Conservation (phyloP, 2,329 filamentous ascomycete genomes). For the Pseudocercospora crystallina region DNA sequence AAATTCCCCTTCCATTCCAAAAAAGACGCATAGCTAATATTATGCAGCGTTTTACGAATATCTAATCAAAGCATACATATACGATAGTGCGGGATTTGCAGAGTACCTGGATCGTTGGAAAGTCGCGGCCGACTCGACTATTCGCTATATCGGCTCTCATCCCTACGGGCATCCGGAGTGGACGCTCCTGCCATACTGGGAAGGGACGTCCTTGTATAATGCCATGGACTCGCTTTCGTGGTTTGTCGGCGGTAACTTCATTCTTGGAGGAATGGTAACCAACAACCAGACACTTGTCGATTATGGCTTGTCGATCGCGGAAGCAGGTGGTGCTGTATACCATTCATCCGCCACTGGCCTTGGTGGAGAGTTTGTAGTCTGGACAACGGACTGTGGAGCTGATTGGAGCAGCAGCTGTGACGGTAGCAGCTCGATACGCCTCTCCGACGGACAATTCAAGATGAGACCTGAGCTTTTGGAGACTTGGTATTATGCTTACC, state of each 20-base stretch:
- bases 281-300: slow-evolving; percentile 29
- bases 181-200: slow-evolving; percentile 31
- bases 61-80: slow-evolving; percentile 36
- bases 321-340: slow-evolving; percentile 27
- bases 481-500: slow-evolving; percentile 36
- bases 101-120: slow-evolving; percentile 33
- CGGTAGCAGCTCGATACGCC: slow-evolving; percentile 15
- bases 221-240: slow-evolving; percentile 32
- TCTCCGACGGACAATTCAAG: slow-evolving; percentile 18
- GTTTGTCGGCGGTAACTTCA: slow-evolving; percentile 37
- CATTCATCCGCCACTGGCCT: slow-evolving; percentile 27
- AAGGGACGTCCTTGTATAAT: slow-evolving; percentile 20
- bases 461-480: slow-evolving; percentile 34
- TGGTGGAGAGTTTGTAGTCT: slow-evolving; percentile 31
- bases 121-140: slow-evolving; percentile 33
- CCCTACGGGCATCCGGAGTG: slow-evolving; percentile 33
- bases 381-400: slow-evolving; percentile 23
- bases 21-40: background rate
- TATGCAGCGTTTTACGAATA: slow-evolving; percentile 36
- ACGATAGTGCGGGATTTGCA: slow-evolving; percentile 29
- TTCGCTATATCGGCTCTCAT: slow-evolving; percentile 31
- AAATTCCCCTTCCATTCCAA: no score
- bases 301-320: slow-evolving; percentile 33
- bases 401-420: slow-evolving; percentile 14
- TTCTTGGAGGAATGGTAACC: slow-evolving; percentile 33